A percentile compares a stretch with the other conserved stretches of the same genome.
phyloP scores from a whole-genome alignment of 2,329 filamentous ascomycete genomes.

The Pseudocercospora pini-densiflorae region DNA sequence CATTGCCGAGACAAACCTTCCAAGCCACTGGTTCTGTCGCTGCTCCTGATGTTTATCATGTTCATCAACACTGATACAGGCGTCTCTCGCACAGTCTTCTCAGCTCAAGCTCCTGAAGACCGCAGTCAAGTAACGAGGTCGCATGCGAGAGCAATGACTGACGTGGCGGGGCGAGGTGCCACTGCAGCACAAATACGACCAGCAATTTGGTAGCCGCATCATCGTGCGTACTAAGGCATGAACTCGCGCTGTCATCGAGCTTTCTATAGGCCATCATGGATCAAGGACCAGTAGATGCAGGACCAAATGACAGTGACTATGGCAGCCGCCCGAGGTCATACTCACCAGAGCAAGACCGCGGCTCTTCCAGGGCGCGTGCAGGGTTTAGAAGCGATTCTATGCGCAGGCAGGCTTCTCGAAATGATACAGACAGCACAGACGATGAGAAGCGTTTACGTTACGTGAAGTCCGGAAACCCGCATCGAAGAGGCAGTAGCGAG shows the following conservation, averaged over 20 bases:
- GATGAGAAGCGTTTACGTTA: slow-evolving; percentile 3
- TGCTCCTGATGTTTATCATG: not conserved
- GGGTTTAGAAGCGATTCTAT: slow-evolving; percentile 16
- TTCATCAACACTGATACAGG: not conserved
- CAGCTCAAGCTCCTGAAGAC: not conserved
- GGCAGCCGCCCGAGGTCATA: slow-evolving; percentile 23
- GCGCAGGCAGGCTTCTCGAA: slow-evolving; percentile 8
- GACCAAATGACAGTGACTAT: slow-evolving; percentile 34
- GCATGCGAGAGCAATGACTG: not conserved
- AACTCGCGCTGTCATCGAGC: slow-evolving; percentile 3
- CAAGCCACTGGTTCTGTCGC: not conserved
- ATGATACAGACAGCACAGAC: slow-evolving; percentile 9
- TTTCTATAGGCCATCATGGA: slow-evolving; percentile 30
- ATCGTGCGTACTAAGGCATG: slow-evolving; percentile 10
- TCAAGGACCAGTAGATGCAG: slow-evolving; percentile 38
- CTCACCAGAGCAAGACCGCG: slow-evolving; percentile 25
- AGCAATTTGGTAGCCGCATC: slow-evolving; percentile 11
- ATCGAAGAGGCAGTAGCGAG: slow-evolving; percentile 18
- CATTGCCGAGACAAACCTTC: not conserved
- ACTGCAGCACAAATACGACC: slow-evolving; percentile 15
- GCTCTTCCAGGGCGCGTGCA: slow-evolving; percentile 9
- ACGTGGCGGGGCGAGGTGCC: slow-evolving; percentile 13
- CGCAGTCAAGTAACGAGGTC: not conserved
- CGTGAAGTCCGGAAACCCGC: slow-evolving; percentile 12
- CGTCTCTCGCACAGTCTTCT: not conserved